Base-by-base conservation (phyloP, 1,139 yeast genomes). In the Spencermartinsiella ligniputridi region DNA sequence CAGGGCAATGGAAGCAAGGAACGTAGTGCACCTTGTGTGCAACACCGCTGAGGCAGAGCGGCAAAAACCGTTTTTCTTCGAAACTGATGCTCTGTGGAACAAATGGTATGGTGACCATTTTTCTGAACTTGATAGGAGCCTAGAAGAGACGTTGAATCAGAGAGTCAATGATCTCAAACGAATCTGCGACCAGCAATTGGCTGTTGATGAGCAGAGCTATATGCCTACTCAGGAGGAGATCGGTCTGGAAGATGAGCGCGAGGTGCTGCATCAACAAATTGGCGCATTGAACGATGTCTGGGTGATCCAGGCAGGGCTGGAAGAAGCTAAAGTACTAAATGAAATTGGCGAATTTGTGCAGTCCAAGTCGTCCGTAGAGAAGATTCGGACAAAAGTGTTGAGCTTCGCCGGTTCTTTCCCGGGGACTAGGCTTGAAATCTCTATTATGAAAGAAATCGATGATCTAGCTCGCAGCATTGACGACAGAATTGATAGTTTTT, bases 251-350 rank as follows among this genome's bases (percentile, higher is more conserved):
- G 24, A 30, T n/a, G 36, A 45, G 37, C 39, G 42, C 19, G 35
- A 24, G 21, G 13, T 24, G 16, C 40, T 24, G 5, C 24, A 32
- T 16, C 41, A 42, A 11, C 18, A 19, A 9, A 36, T 29, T 27
- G 20, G 33, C 3, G 57, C 56, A 6, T 41, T 59, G 37, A 54
- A 57, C 37, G 55, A 54, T 15, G 44, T 59, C 18, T 58, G 62
- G 63, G 53, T 58, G n/a, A 44, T 62, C 13, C 52, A 60, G 16
- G 50, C 60, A 4, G 64, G 62, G 2, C 48, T 61, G 37, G 55
- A 56, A 35, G 65, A 62, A 42, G 54, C 55, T 11, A 50, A 53
- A 3, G 51, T 54, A 3, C 45, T 61, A n/a, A 35, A 43, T 3
- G 58, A 54, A 15, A 41, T 58, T 12, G 62, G 57, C 15, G 63